Percentiles rank a stretch among this genome's conserved stretches.
Evolutionary conservation across 2,329 filamentous ascomycete genomes (phyloP).

Genomic region (Aspergillus jensenii): DNA sequence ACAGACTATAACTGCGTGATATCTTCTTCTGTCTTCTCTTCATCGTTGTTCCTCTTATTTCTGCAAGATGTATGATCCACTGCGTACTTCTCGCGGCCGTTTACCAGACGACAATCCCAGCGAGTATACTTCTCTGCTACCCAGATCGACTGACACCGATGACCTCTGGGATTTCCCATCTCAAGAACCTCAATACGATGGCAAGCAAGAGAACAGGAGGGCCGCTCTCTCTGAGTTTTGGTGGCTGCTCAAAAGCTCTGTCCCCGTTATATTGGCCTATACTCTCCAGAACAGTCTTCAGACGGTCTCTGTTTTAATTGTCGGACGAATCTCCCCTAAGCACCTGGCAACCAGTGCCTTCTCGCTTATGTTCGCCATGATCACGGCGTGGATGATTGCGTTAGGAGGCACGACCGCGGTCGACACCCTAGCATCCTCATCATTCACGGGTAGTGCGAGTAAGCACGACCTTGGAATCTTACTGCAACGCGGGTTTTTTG

Average conservation of each 20-base stretch:
- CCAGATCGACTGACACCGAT: constrained; percentile 19
- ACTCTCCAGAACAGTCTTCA: constrained; percentile 83
- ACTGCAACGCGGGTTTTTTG: constrained; percentile 72
- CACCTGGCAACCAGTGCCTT: constrained; percentile 80
- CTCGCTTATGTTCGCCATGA: constrained; percentile 92
- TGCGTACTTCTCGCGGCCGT: not conserved
- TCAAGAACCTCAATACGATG: constrained; percentile 33
- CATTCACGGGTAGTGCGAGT: constrained; percentile 77
- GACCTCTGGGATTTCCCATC: constrained; percentile 11
- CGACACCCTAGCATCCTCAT: constrained; percentile 79
- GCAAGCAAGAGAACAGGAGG: constrained; percentile 21
- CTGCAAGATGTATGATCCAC: constrained; percentile 12
- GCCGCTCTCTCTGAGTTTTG: constrained; percentile 58
- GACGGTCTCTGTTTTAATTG: constrained; percentile 77
- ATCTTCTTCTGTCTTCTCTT: not conserved
- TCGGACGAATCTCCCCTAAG: constrained; percentile 75
- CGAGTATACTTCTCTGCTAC: constrained; percentile 31
- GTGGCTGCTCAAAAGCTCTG: constrained; percentile 66
- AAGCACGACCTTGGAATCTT: constrained; percentile 76
- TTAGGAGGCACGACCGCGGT: constrained; percentile 83
- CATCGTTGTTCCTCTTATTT: not conserved
- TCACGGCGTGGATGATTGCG: constrained; percentile 81
- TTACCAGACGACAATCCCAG: constrained; percentile 5
- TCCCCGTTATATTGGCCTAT: constrained; percentile 82
- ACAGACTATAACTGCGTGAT: not conserved